Evolutionary conservation across 495 filamentous ascomycete species (phyloP), one percentile per base, ranked within the genome.

Genomic region (Glonium stellatum): DNA sequence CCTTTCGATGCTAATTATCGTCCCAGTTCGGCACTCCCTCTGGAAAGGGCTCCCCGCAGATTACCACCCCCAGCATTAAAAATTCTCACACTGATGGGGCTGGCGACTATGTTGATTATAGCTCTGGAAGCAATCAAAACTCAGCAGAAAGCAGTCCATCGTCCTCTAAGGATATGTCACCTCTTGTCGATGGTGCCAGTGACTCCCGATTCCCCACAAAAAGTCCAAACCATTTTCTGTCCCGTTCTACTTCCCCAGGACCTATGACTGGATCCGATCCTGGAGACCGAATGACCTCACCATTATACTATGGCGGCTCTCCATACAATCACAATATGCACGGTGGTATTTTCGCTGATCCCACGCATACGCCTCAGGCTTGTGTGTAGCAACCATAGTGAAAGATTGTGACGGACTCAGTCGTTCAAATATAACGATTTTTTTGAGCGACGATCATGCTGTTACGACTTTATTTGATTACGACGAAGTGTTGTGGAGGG

Each of bases 161-260:
- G 55, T 54, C 57, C 23, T 19, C 41, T 18, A 50, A 54, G 21
- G 55, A 62, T 5, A 54, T 61, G 21, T 58, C 58, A 23, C 48
- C 56, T 3, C 23, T 60, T 31, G 55, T 69, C 36, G 69, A 70
- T 49, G 70, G 67, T 42, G 63, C 63, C 42, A 65, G 60, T 54
- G 71, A 72, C 34, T 37, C 50, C 21, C 53, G 35, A 22, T 23
- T 51, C 46, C 22, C 55, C 1, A 44, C 66, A 2, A 27, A 34
- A 35, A 57, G 62, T 34, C 46, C 63, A 22, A 66, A 59, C 49
- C 61, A 69, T 52, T 72, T 71, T 46, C 39, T 60, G 15, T 66
- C 69, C 35, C 71, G 72, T n/a, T 65, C 71, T 11, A 62, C 50
- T 9, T 75, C 72, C 18, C 72, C 72, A 37, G 64, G 67, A 1